Conservation (phyloP, 2,329 filamentous ascomycete genomes). For the Epichloe baconii region DNA sequence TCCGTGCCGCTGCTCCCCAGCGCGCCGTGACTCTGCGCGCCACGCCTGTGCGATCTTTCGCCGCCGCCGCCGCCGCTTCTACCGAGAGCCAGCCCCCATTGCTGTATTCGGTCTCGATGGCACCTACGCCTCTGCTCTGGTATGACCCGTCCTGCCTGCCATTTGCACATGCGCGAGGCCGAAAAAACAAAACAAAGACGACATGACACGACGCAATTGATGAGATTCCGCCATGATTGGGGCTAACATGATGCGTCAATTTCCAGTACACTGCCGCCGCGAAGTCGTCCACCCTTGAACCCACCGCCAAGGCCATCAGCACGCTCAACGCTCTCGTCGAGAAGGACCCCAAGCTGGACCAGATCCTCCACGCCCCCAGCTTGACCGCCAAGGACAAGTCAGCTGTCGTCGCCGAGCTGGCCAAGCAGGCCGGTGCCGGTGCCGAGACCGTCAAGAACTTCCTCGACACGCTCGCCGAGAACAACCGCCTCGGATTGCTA, state of each 20-base stretch:
- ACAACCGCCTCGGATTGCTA: conserved; percentile 84
- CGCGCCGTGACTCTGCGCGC: conserved; percentile 29
- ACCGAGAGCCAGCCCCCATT: conserved; percentile 71
- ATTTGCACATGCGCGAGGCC: not conserved
- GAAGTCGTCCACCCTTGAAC: conserved; percentile 77
- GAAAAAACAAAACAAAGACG: not conserved
- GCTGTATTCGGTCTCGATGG: conserved; percentile 92
- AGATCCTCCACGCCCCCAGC: conserved; percentile 68
- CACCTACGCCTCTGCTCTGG: conserved; percentile 96
- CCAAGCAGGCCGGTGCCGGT: conserved; percentile 62
- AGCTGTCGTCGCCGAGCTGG: conserved; percentile 73
- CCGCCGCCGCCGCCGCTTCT: conserved; percentile 48
- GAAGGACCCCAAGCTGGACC: conserved; percentile 68
- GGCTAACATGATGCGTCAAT: conserved; percentile 16
- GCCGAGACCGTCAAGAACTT: conserved; percentile 91
- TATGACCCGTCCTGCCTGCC: conserved; percentile 38
- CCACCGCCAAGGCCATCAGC: conserved; percentile 67
- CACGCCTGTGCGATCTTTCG: conserved; percentile 62
- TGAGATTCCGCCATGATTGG: too few species aligned
- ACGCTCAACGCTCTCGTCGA: conserved; percentile 59
- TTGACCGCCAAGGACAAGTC: conserved; percentile 70
- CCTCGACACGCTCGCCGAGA: conserved; percentile 77
- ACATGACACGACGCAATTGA: not conserved
- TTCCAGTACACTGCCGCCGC: conserved; percentile 85
- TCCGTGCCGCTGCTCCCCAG: conserved; percentile 47